Base-by-base conservation (phyloP, 2,329 filamentous ascomycete species). In the Didymella glomerata region DNA sequence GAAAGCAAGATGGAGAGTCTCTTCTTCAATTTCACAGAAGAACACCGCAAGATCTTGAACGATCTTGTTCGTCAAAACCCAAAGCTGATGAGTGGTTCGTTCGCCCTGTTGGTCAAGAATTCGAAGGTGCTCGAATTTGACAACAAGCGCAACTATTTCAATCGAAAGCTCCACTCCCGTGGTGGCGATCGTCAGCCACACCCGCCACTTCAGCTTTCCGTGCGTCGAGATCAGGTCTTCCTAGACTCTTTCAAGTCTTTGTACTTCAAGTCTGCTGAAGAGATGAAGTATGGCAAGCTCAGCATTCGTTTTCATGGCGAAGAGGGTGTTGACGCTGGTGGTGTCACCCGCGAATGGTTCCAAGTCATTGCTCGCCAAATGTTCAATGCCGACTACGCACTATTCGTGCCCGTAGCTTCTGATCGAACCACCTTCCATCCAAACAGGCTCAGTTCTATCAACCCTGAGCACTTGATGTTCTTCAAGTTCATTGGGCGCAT, bases 141-240 rank as follows among this genome's bases (percentile, higher is more conserved):
- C 81, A 99, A 99, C 82, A 99, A 99, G 83, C 93, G 95, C 71
- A 98, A 96, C 80, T 99, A 96, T 84, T 99, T 99, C 83, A 97
- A 88, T 75, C 90, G 95, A 61, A 93, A 92, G 71, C 89, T 99
- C 11, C 95, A 99, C 77, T 86, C 86, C 45, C 87, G 90, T 49
- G 85, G 85, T 52, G 86, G 86, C 53, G 88, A 92, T 70, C 70
- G 71, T 52, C 87, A 91, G 51, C 84, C 89, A 8, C 87, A 91
- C 67, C 87, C 87, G 46, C 90, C 92, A 42, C 83, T 99, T 50
- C 93, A 97, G 77, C 86, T 99, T 46, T 90, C 89, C 59, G 91
- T 99, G 59, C 91, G 96, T 58, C 91, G 95, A 72, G 92, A 97
- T 58, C 91, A 96, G 68, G 93, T 99, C 49, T 99, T 99, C 88